Evolutionary conservation across 805 yeast species (phyloP).

Genomic region (Sugiyamaella qingdaonensis): DNA sequence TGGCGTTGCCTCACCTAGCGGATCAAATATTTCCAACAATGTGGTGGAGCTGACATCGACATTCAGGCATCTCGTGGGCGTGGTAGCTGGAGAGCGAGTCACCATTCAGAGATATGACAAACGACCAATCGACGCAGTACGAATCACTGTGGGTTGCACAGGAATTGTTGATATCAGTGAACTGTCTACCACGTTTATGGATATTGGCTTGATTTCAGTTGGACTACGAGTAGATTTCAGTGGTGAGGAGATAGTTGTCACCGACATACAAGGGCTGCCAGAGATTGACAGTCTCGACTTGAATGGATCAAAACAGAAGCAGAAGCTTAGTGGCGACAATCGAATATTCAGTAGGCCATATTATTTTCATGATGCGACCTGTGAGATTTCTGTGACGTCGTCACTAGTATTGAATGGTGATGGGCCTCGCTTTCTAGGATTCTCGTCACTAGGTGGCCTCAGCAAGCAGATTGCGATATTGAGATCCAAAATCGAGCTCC

Average conservation of each 20-base stretch:
- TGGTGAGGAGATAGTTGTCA: constrained; percentile 52
- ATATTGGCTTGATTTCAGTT: constrained; percentile 29
- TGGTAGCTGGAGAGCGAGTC: constrained; percentile 49
- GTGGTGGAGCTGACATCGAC: constrained; percentile 26
- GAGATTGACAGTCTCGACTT: constrained; percentile 39
- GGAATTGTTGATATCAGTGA: constrained; percentile 6
- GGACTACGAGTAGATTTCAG: constrained; percentile 39
- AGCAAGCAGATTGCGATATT: constrained; percentile 55
- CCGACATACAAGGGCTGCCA: constrained; percentile 43
- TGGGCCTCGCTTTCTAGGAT: constrained; percentile 31
- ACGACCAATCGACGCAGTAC: constrained; percentile 43
- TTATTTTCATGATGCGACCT: constrained; percentile 2
- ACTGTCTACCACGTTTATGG: constrained; percentile 37
- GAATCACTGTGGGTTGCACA: constrained; percentile 34
- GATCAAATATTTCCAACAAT: constrained; percentile 12
- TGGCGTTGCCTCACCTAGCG: constrained; percentile 28
- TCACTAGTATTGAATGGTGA: constrained; percentile 17
- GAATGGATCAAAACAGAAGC: constrained; percentile 18
- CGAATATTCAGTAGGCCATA: constrained; percentile 1
- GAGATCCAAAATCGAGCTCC: constrained; percentile 68
- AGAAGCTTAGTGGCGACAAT: constrained; percentile 13
- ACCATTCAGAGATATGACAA: constrained; percentile 46
- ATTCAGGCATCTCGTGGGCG: constrained; percentile 40
- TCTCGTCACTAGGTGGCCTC: constrained; percentile 74
- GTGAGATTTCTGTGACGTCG: constrained; percentile 9